Conservation (phyloP, 305 asterid genomes). For the Fraxinus velutina region DNA sequence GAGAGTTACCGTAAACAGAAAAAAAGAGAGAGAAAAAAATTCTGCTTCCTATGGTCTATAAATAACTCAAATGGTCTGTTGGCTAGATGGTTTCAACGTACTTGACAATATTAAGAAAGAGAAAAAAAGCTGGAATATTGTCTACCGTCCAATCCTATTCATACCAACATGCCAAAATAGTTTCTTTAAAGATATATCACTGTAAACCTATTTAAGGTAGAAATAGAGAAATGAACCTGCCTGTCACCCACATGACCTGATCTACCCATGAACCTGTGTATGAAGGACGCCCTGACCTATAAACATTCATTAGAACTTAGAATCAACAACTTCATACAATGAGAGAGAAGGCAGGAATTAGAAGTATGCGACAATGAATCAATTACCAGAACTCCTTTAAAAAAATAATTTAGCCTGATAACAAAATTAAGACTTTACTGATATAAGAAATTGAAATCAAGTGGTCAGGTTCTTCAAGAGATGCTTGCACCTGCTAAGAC, state of each 20-base stretch:
- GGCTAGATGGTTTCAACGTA: not conserved
- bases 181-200: not conserved
- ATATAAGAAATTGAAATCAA: slow-evolving; percentile 21
- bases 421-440: not conserved
- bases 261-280: slow-evolving; percentile 79
- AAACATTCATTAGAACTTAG: slow-evolving; percentile 17
- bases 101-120: not conserved
- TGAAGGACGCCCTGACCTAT: slow-evolving; percentile 84
- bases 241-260: slow-evolving; percentile 92
- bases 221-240: slow-evolving; percentile 48
- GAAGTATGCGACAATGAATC: slow-evolving; percentile 1
- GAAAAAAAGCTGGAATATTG: not conserved
- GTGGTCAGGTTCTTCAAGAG: slow-evolving; percentile 24
- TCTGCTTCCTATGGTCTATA: not conserved
- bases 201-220: slow-evolving; percentile 11
- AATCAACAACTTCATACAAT: slow-evolving; percentile 15
- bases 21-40: not conserved
- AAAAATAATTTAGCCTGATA: slow-evolving; percentile 9
- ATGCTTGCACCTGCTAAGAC: slow-evolving; percentile 84
- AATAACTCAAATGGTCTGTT: not conserved
- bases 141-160: not conserved
- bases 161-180: not conserved
- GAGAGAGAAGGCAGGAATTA: slow-evolving; percentile 1
- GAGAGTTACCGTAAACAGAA: not conserved
- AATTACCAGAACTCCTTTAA: slow-evolving; percentile 1